phyloP scores from a whole-genome alignment of 306 rosid species.

The Inga laurina region DNA sequence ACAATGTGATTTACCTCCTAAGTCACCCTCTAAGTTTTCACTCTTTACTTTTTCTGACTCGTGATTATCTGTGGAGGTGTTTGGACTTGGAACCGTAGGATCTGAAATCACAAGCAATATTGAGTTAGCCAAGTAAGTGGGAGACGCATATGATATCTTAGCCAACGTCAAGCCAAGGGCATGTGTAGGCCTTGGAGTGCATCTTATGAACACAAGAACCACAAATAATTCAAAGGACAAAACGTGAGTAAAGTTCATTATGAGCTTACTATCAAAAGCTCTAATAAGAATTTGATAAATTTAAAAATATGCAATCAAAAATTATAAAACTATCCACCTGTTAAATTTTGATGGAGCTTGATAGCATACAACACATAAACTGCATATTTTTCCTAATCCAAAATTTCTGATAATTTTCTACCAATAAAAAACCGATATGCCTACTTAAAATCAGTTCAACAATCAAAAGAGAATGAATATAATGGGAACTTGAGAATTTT shows the following conservation, averaged over 20 bases:
- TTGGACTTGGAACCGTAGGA: conserved; percentile 21
- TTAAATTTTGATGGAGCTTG: background rate
- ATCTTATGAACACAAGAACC: conserved; percentile 3
- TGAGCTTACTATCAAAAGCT: background rate
- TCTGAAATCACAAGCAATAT: conserved; percentile 30
- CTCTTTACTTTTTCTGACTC: conserved; percentile 14
- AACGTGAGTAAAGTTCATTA: background rate
- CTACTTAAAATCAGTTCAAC: background rate
- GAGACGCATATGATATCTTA: background rate
- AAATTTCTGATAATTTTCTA: background rate
- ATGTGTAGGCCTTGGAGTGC: background rate
- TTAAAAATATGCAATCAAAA: background rate
- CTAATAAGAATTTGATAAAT: background rate
- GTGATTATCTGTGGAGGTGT: conserved; percentile 21
- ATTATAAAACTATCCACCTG: background rate
- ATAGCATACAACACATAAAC: background rate
- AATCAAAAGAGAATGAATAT: background rate
- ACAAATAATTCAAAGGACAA: background rate
- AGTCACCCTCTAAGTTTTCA: conserved; percentile 36
- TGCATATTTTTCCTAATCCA: background rate
- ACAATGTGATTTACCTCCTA: conserved; percentile 35
- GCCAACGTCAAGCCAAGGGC: background rate
- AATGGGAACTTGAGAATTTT: background rate
- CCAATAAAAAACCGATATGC: too few species aligned
- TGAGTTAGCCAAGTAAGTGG: background rate